phyloP scores from a whole-genome alignment of 768 basidiomycete genomes.

The Suillus bovinus region DNA sequence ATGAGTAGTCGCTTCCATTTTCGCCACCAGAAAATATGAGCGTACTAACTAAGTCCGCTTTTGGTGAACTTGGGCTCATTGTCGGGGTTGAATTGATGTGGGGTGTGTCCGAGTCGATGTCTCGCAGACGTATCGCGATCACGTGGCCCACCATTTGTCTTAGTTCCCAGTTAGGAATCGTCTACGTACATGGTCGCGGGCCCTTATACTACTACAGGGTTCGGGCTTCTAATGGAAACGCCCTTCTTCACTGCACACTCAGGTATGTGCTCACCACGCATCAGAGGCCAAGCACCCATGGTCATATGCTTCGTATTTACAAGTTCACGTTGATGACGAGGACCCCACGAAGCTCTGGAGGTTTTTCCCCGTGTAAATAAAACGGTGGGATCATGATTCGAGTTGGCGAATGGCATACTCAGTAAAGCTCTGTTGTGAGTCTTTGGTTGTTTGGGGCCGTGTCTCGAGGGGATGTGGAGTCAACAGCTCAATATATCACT shows the following conservation, averaged over 20 bases:
- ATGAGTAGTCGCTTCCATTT: slow-evolving; percentile 18
- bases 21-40: slow-evolving; percentile 35
- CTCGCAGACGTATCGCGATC: background rate
- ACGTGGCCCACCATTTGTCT: too few species aligned
- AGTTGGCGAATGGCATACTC: background rate
- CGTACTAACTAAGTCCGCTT: slow-evolving; percentile 20
- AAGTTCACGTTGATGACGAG: background rate
- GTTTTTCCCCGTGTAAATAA: background rate
- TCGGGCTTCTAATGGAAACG: background rate
- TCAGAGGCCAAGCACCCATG: background rate
- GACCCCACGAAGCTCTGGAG: background rate
- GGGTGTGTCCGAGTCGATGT: too few species aligned
- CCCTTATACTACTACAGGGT: too few species aligned
- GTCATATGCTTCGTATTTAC: background rate
- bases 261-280: background rate
- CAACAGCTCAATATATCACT: background rate
- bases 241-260: background rate
- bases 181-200: too few species aligned
- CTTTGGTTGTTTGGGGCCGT: background rate
- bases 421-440: background rate
- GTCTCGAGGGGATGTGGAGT: background rate
- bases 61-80: slow-evolving; percentile 12
- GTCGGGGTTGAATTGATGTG: slow-evolving; percentile 8
- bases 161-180: too few species aligned
- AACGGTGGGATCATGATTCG: background rate